Evolutionary conservation across 768 basidiomycete species (phyloP), one percentile per base, ranked within the genome.

Genomic region (Leccinum uliginosum): DNA sequence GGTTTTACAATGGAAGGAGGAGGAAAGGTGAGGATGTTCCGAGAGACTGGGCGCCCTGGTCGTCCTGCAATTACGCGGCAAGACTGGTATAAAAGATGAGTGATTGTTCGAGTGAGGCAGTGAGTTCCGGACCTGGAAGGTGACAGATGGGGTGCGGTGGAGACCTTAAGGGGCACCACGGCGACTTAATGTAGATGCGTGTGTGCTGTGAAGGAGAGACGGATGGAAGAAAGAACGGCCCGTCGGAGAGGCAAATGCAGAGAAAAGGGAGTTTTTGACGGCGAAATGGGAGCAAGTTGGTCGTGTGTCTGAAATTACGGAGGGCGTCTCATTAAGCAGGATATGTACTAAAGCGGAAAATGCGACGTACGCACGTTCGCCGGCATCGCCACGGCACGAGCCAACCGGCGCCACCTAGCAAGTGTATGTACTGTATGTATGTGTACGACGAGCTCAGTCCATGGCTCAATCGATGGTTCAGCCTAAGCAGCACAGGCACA

Each of bases 301-400:
- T 74, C 70, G 67, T 69, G 74, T 73, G 71, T 73, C 71, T 74
- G 73, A 67, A 73, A 73, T 72, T 72, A 62, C 46, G 64, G 58
- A 53, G 61, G 62, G 64, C 57, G 40, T 60, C 51, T 34, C 61
- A 62, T 63, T 50, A 50, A 60, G 62, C 54, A 57, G 44, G 47
- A 53, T 58, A 63, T 60, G 61, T 62, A 62, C 61, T 50, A 64
- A 62, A 53, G 30, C 58, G 66, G 68, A 63, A 58, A 61, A 69
- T 62, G 63, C 19, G 59, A 34, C 48, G 54, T 54, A 70, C 75
- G 73, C 73, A 74, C 73, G 73, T 74, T 74, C 74, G 72, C 64
- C 71, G 62, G 72, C 65, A 67, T 54, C 21, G 61, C 34, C 55
- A 62, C 70, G 53, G 59, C 70, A 68, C 26, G 38, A 54, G 50